phyloP scores from a whole-genome alignment of 371 early-diverging fungal genomes.

The Rhizopus stolonifer region DNA sequence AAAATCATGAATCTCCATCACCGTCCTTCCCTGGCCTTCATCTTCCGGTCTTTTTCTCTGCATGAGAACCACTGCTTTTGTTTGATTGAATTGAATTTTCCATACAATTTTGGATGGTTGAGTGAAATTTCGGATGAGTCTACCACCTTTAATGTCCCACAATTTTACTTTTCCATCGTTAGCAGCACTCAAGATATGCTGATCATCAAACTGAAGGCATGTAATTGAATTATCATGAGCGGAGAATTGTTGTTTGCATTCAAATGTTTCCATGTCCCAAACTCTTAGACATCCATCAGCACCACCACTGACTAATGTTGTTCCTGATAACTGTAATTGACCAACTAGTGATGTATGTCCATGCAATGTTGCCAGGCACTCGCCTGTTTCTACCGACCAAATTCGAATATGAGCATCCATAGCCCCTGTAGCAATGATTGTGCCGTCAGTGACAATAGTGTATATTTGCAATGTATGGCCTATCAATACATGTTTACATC shows the following conservation, averaged over 20 bases:
- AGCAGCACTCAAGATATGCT: constrained; percentile 78
- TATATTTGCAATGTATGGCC: constrained; percentile 69
- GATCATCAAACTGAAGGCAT: constrained; percentile 79
- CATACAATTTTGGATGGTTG: constrained; percentile 63
- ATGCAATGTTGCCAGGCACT: constrained; percentile 54
- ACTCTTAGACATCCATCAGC: constrained; percentile 86
- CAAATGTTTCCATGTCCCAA: constrained; percentile 76
- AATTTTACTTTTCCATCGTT: constrained; percentile 86
- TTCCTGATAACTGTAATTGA: constrained; percentile 74
- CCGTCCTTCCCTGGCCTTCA: constrained; percentile 34
- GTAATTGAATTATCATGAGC: constrained; percentile 86
- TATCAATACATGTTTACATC: constrained; percentile 62
- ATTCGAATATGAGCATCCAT: constrained; percentile 73
- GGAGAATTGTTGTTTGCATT: constrained; percentile 67
- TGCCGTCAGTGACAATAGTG: constrained; percentile 66
- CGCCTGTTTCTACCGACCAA: constrained; percentile 67
- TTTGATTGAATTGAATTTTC: constrained; percentile 63
- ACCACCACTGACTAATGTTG: constrained; percentile 77
- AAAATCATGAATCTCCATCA: constrained; percentile 56
- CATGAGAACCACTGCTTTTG: constrained; percentile 62
- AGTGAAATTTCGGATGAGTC: constrained; percentile 65
- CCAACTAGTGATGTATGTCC: constrained; percentile 90
- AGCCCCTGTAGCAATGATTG: constrained; percentile 70
- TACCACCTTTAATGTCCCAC: constrained; percentile 80
- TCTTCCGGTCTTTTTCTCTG: constrained; percentile 37